These are phyloP conservation scores for Colletotrichum filicis DNA, from an alignment of 2,329 filamentous ascomycete species.

Conservation along the genomic window DNA sequence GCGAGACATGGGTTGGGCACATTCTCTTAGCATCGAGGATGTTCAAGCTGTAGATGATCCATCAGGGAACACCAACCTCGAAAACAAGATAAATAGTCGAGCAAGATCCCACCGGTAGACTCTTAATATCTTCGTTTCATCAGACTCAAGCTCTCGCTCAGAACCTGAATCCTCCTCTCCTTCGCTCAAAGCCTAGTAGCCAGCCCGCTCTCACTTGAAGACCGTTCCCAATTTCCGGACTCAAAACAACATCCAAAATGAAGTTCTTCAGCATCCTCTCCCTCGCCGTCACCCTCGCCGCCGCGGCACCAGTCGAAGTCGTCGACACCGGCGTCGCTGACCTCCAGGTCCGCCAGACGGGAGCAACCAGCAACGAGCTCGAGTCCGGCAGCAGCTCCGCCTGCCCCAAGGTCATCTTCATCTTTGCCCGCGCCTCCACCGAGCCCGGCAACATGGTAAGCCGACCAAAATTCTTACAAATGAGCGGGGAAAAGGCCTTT, in stretches of 20 bases:
- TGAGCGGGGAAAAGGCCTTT: neutral
- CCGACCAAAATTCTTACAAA: neutral
- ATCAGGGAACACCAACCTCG: neutral
- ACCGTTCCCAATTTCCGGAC: neutral
- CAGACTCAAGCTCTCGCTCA: slow-evolving; percentile 26
- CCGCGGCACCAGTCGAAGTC: slow-evolving; percentile 33
- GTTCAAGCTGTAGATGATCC: neutral
- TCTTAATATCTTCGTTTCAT: neutral
- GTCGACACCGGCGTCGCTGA: neutral
- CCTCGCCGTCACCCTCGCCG: slow-evolving; percentile 30
- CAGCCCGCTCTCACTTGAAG: neutral
- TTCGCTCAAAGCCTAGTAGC: slow-evolving; percentile 22
- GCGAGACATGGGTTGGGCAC: neutral
- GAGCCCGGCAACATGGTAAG: slow-evolving; percentile 52
- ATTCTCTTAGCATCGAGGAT: neutral
- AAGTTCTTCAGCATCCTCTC: slow-evolving; percentile 37
- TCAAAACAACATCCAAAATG: slow-evolving; percentile 31
- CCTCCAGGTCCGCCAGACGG: slow-evolving; percentile 37
- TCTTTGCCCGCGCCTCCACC: slow-evolving; percentile 52
- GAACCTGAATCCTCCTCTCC: slow-evolving; percentile 1
- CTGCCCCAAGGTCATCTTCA: slow-evolving; percentile 51
- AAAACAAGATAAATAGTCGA: slow-evolving; percentile 20
- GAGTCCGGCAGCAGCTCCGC: slow-evolving; percentile 40
- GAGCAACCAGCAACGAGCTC: slow-evolving; percentile 42
- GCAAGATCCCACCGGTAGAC: neutral